phyloP scores from a whole-genome alignment of 2,329 filamentous ascomycete species.

The Pseudogymnoascus sp. region DNA sequence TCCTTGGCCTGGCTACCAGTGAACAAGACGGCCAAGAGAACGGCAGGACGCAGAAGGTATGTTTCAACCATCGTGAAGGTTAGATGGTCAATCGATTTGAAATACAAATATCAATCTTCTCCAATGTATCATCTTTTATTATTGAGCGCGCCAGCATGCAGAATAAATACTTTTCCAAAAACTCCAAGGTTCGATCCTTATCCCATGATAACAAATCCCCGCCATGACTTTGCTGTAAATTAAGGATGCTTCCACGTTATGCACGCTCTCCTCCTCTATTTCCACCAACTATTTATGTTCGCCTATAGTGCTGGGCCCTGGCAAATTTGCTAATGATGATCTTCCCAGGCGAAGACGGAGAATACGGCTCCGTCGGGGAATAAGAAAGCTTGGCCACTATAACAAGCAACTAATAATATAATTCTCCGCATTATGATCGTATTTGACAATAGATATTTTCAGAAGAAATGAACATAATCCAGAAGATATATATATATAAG shows the following conservation, averaged over 20 bases:
- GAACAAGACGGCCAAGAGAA: background rate
- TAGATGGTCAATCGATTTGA: background rate
- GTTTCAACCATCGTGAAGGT: background rate
- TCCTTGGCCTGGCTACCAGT: constrained; percentile 21
- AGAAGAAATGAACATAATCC: background rate
- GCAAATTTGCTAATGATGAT: background rate
- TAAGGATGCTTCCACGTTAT: background rate
- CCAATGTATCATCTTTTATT: background rate
- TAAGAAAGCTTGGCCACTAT: background rate
- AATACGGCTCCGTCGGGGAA: background rate
- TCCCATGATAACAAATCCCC: background rate
- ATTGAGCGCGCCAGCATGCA: background rate
- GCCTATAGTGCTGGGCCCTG: background rate
- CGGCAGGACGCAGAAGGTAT: background rate
- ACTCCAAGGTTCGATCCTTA: background rate
- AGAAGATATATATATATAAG: background rate
- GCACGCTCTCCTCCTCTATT: background rate
- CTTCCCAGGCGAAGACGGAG: background rate
- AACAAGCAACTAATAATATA: background rate
- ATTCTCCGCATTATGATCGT: background rate
- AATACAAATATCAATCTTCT: background rate
- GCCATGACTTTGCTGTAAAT: background rate
- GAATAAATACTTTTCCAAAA: background rate
- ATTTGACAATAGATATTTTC: background rate
- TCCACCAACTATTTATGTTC: background rate